Evolutionary conservation across 1,139 yeast species (phyloP).

Genomic region (Candida tetrigidarum): DNA sequence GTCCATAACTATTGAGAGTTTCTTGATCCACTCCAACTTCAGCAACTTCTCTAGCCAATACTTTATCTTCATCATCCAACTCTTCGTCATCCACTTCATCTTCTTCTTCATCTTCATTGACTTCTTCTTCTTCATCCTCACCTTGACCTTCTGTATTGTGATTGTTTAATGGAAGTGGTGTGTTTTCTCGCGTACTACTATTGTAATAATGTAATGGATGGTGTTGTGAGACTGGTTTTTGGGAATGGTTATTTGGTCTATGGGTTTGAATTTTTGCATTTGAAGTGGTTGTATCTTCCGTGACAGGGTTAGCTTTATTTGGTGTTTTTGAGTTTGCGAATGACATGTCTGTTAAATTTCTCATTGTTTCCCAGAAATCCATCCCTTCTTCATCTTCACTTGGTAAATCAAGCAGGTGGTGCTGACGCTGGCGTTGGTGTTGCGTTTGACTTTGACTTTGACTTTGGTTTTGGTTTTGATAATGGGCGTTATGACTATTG

Average conservation of each 20-base stretch:
- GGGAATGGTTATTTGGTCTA: conserved; percentile 5
- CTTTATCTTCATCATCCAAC: conserved; percentile 18
- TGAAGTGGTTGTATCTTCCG: neutral
- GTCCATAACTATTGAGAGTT: conserved; percentile 35
- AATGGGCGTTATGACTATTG: conserved; percentile 2
- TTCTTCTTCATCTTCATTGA: conserved; percentile 11
- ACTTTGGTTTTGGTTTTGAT: too few relatives aligned
- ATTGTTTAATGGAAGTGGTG: conserved; percentile 5
- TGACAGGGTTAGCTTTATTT: neutral
- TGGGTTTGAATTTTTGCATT: conserved; percentile 34
- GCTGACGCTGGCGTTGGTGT: too few relatives aligned
- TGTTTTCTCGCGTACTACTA: conserved; percentile 10
- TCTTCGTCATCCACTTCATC: conserved; percentile 13
- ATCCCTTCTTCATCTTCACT: conserved; percentile 45
- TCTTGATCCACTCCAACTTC: conserved; percentile 39
- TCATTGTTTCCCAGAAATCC: conserved; percentile 75
- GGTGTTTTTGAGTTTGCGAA: conserved; percentile 14
- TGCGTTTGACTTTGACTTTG: too few relatives aligned
- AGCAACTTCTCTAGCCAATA: conserved; percentile 21
- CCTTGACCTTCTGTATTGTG: neutral
- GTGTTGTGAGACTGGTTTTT: conserved; percentile 50
- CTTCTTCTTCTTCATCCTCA: conserved; percentile 2
- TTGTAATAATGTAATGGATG: conserved; percentile 36
- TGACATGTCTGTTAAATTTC: conserved; percentile 47
- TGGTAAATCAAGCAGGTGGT: conserved; percentile 18